phyloP scores from a whole-genome alignment of 148 eudicot species.

The Cornus florida region DNA sequence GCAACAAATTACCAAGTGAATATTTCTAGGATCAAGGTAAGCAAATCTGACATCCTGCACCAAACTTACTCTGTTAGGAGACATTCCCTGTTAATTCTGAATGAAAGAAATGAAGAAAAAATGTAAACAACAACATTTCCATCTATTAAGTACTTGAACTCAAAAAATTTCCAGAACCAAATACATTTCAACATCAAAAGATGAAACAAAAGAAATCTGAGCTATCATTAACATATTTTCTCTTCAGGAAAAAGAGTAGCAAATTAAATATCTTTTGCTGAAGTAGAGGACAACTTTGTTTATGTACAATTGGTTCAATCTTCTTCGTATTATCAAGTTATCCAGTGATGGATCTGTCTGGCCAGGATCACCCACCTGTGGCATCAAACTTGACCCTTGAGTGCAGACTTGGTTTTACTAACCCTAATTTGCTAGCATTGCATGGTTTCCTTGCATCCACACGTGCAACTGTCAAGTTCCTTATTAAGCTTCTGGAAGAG shows the following conservation, averaged over 20 bases:
- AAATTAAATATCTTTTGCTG: background rate
- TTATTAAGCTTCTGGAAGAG: slow-evolving; percentile 41
- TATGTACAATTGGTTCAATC: background rate
- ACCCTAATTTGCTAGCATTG: background rate
- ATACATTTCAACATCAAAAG: background rate
- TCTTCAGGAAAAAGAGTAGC: background rate
- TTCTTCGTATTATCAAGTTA: background rate
- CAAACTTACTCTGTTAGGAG: too few relatives aligned
- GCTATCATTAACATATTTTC: background rate
- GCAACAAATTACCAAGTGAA: background rate
- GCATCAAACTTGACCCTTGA: background rate
- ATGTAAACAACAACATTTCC: too few relatives aligned
- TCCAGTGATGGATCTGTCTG: background rate
- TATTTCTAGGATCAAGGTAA: background rate
- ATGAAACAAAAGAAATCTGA: background rate
- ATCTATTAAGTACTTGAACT: too few relatives aligned
- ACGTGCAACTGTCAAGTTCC: slow-evolving; percentile 49
- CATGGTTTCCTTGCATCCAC: slow-evolving; percentile 50
- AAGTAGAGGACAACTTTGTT: background rate
- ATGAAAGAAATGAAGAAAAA: too few relatives aligned
- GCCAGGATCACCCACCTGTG: background rate
- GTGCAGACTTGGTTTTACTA: background rate
- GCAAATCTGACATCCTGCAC: background rate
- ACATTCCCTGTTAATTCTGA: too few relatives aligned
- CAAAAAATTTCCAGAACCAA: background rate